Evolutionary conservation across 1,139 yeast genomes (phyloP).

Genomic region (Blastobotrys apis): DNA sequence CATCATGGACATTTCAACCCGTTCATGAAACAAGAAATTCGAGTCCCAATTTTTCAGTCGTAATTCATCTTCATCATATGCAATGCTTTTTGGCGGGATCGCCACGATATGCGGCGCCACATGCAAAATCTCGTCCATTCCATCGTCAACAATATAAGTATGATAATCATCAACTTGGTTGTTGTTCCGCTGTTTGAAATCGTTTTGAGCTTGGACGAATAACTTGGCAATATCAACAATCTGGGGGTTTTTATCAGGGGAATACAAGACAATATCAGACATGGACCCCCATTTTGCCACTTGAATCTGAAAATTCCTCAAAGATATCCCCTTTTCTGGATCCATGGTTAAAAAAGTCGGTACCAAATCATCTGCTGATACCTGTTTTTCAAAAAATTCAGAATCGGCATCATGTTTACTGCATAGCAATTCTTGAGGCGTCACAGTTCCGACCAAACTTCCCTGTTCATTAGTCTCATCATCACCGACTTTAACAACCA

Average conservation of each 20-base stretch:
- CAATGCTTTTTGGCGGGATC: conserved; percentile 25
- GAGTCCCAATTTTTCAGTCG: conserved; percentile 60
- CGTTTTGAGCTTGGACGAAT: conserved; percentile 27
- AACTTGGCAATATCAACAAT: conserved; percentile 22
- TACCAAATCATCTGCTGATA: conserved; percentile 30
- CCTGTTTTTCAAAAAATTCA: not conserved
- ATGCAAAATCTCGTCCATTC: conserved; percentile 23
- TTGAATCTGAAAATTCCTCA: conserved; percentile 75
- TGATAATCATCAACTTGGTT: conserved; percentile 18
- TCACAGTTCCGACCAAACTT: conserved; percentile 58
- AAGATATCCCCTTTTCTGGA: conserved; percentile 64
- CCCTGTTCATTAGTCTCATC: conserved; percentile 40
- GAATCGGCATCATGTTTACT: conserved; percentile 2
- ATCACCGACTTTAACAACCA: conserved; percentile 38
- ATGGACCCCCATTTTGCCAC: conserved; percentile 63
- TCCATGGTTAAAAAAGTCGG: conserved; percentile 36
- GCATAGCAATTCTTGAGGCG: conserved; percentile 52
- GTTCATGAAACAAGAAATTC: conserved; percentile 68
- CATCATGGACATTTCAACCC: conserved; percentile 77
- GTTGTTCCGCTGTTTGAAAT: conserved; percentile 15
- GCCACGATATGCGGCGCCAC: conserved; percentile 31
- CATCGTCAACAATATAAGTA: conserved; percentile 27
- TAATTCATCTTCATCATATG: conserved; percentile 28
- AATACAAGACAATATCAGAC: conserved; percentile 66
- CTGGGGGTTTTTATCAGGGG: conserved; percentile 38